These are phyloP conservation scores for Talaromyces verruculosus DNA, from an alignment of 2,329 filamentous ascomycete species.

Conservation along the genomic window DNA sequence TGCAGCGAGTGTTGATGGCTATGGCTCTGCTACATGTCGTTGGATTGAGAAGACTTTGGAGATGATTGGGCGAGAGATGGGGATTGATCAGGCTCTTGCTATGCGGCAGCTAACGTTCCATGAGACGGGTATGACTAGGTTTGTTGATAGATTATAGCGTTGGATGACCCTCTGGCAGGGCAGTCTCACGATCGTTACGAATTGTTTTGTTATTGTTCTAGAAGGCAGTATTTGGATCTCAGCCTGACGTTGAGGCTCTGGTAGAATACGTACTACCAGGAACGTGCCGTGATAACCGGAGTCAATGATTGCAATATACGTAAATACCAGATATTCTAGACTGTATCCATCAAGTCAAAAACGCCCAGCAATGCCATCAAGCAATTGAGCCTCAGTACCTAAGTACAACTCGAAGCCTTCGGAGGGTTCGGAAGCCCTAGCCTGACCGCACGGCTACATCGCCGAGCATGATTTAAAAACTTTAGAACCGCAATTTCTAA, in stretches of 20 bases:
- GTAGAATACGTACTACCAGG: background rate
- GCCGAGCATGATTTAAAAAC: too few species aligned
- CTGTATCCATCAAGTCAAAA: background rate
- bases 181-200: background rate
- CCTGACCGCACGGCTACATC: too few species aligned
- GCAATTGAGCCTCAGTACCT: too few species aligned
- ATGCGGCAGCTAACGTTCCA: constrained; percentile 34
- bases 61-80: constrained; percentile 38
- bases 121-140: background rate
- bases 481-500: too few species aligned
- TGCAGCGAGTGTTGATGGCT: constrained; percentile 35
- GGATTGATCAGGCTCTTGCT: constrained; percentile 41
- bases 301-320: background rate
- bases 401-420: too few species aligned
- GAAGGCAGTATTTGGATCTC: too few species aligned
- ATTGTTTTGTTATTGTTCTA: background rate
- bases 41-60: constrained; percentile 37
- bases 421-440: too few species aligned
- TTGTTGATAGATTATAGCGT: constrained; percentile 11
- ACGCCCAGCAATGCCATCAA: too few species aligned
- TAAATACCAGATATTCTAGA: background rate
- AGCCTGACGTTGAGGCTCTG: constrained; percentile 5
- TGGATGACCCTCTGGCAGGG: background rate
- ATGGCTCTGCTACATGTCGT: constrained; percentile 29
- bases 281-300: background rate